These are phyloP conservation scores for Vanderwaltozyma polyspora DNA, from an alignment of 805 yeast genomes.

Conservation along the genomic window DNA sequence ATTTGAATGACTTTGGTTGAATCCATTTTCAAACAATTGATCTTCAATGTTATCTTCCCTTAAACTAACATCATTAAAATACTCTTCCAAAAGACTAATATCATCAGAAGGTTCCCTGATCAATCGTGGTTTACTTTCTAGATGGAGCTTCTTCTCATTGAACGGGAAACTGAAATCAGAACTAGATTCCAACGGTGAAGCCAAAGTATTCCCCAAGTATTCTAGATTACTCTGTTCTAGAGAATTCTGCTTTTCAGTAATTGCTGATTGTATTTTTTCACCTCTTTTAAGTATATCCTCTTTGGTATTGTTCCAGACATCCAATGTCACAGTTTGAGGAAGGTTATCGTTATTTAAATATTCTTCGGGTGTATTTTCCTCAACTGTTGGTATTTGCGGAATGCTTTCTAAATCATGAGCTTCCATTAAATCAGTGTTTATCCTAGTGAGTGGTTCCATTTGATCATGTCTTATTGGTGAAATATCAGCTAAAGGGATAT, in stretches of 20 bases:
- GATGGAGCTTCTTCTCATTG: background rate
- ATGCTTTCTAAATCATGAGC: conserved; percentile 14
- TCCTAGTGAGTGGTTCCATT: too few relatives aligned
- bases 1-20: conserved; percentile 15
- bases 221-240: background rate
- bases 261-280: conserved; percentile 6
- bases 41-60: conserved; percentile 7
- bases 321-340: conserved; percentile 13
- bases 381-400: conserved; percentile 10
- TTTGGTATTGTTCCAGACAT: conserved; percentile 19
- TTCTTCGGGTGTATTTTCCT: background rate
- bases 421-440: conserved; percentile 3
- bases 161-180: conserved; percentile 15
- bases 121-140: background rate
- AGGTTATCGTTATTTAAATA: conserved; percentile 3
- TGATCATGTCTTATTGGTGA: background rate
- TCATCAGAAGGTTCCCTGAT: conserved; percentile 8
- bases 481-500: background rate
- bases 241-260: conserved; percentile 1
- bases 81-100: conserved; percentile 21
- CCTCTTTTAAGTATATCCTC: conserved; percentile 9
- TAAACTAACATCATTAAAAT: conserved; percentile 10
- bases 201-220: background rate
- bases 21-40: conserved; percentile 16
- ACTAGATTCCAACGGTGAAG: conserved; percentile 4